Conservation (phyloP, 2,329 filamentous ascomycete species). For the Aspergillus sp. region DNA sequence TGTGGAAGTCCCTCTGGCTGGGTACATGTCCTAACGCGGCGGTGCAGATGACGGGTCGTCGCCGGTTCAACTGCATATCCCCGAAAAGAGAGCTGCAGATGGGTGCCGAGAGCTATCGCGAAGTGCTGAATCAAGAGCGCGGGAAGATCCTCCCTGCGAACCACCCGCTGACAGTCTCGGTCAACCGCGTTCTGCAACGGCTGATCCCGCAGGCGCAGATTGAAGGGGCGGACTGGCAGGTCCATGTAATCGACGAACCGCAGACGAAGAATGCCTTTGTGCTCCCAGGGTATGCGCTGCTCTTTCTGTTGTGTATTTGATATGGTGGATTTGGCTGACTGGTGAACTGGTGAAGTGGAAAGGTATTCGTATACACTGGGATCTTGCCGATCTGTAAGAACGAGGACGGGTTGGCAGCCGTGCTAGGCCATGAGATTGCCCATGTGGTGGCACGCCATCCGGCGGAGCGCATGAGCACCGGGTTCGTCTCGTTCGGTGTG, state of each 20-base stretch:
- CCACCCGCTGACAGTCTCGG: slow-evolving; percentile 50
- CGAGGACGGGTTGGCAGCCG: slow-evolving; percentile 60
- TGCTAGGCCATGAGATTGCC: slow-evolving; percentile 63
- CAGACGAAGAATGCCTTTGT: slow-evolving; percentile 60
- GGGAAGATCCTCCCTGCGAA: slow-evolving; percentile 49
- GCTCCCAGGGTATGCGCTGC: slow-evolving; percentile 50
- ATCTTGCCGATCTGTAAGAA: slow-evolving; percentile 57
- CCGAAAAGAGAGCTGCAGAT: slow-evolving; percentile 44
- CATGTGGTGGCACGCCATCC: slow-evolving; percentile 60
- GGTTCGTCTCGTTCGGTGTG: slow-evolving; percentile 31
- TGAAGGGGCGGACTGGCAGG: slow-evolving; percentile 52
- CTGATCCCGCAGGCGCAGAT: slow-evolving; percentile 54
- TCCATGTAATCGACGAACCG: slow-evolving; percentile 56
- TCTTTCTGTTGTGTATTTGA: too few species aligned
- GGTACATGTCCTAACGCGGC: not conserved
- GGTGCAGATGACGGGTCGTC: slow-evolving; percentile 50
- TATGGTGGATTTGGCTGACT: slow-evolving; percentile 4
- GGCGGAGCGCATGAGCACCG: slow-evolving; percentile 54
- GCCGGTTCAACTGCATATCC: slow-evolving; percentile 59
- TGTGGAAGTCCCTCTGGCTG: not conserved
- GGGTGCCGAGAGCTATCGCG: slow-evolving; percentile 46
- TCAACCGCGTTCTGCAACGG: slow-evolving; percentile 53
- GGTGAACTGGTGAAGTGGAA: slow-evolving; percentile 43
- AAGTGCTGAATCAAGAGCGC: slow-evolving; percentile 48
- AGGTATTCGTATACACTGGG: slow-evolving; percentile 65